phyloP scores from a whole-genome alignment of 2,329 filamentous ascomycete species.

The Ophidiomyces ophidiicola region DNA sequence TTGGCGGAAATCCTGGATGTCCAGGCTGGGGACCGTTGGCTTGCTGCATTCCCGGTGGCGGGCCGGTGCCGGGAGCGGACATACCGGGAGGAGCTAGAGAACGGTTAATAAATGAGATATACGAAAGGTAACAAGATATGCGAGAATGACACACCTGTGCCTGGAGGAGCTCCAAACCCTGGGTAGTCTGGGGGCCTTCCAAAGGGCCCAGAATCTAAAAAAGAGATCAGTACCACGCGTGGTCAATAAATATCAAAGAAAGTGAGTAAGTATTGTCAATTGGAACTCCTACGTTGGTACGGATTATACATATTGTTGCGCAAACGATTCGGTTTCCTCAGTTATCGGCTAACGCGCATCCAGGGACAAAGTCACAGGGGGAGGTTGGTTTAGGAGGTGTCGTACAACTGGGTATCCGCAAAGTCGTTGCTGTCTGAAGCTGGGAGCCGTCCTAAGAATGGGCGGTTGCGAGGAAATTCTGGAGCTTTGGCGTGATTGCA shows the following conservation, averaged over 20 bases:
- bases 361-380: too few relatives aligned
- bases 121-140: slow-evolving; percentile 11
- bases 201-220: slow-evolving; percentile 41
- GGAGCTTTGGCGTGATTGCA: too few relatives aligned
- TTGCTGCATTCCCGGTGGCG: slow-evolving; percentile 66
- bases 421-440: too few relatives aligned
- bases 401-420: too few relatives aligned
- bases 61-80: slow-evolving; percentile 64
- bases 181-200: slow-evolving; percentile 63
- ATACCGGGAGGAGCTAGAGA: slow-evolving; percentile 67
- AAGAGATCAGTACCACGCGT: neutral
- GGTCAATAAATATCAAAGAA: neutral
- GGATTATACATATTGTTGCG: slow-evolving; percentile 32
- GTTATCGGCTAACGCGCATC: too few relatives aligned
- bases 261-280: neutral
- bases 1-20: slow-evolving; percentile 66
- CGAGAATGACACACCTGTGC: slow-evolving; percentile 53
- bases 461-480: too few relatives aligned
- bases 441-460: too few relatives aligned
- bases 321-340: too few relatives aligned
- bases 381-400: too few relatives aligned
- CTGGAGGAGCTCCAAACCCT: slow-evolving; percentile 62
- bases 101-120: slow-evolving; percentile 14
- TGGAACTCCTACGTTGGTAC: slow-evolving; percentile 28
- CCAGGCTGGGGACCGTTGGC: slow-evolving; percentile 61